Percentiles rank a stretch among this genome's conserved stretches.
phyloP scores from a whole-genome alignment of 2,329 filamentous ascomycete genomes.

The Aureobasidium mangrovei region DNA sequence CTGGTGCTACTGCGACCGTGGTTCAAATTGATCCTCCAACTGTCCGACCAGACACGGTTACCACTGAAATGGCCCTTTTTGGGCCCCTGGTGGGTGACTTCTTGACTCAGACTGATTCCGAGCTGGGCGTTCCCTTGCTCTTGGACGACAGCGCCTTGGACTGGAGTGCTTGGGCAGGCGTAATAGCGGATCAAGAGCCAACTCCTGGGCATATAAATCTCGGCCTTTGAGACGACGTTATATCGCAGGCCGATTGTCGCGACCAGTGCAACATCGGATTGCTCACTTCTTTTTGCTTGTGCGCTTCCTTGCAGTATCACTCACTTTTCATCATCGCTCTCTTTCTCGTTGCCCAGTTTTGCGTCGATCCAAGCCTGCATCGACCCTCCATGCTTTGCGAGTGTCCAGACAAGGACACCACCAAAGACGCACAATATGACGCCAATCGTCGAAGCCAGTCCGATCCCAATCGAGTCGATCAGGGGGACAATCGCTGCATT shows the following conservation, averaged over 20 bases:
- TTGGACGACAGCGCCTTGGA: conserved; percentile 10
- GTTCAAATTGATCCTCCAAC: neutral
- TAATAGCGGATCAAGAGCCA: conserved; percentile 7
- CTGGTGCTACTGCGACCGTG: neutral
- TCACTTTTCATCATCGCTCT: neutral
- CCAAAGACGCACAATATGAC: conserved; percentile 41
- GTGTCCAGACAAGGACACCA: conserved; percentile 35
- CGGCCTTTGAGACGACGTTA: neutral
- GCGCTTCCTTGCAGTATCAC: neutral
- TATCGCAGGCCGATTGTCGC: too few species aligned
- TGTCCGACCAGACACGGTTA: conserved; percentile 4
- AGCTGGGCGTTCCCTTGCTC: conserved; percentile 8
- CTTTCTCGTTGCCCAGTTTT: neutral
- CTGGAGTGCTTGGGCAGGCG: conserved; percentile 9
- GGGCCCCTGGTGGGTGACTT: conserved; percentile 11
- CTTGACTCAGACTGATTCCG: conserved; percentile 11
- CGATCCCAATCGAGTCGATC: conserved; percentile 61
- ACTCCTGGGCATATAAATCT: conserved; percentile 10
- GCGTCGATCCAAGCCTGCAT: conserved; percentile 49
- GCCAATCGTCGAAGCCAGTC: conserved; percentile 64
- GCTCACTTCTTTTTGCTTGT: neutral
- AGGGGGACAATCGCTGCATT: conserved; percentile 62
- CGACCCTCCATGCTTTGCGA: conserved; percentile 40
- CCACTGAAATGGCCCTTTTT: conserved; percentile 10
- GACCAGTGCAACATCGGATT: neutral